phyloP scores from a whole-genome alignment of 2,329 filamentous ascomycete species.

The Venturia nashicola region DNA sequence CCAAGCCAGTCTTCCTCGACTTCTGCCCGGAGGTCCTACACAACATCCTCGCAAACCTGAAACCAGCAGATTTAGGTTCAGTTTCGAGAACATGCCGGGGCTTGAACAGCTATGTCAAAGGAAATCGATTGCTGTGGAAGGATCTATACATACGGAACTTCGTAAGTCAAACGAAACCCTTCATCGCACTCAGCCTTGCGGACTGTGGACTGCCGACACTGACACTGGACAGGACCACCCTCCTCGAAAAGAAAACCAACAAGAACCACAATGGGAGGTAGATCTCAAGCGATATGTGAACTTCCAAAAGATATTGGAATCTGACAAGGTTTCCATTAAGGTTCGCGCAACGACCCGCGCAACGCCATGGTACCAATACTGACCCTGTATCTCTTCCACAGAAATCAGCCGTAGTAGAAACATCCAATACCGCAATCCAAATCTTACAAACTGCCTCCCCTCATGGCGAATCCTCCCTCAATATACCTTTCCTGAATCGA shows the following conservation, averaged over 20 bases:
- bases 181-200: neutral
- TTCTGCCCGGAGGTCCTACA: slow-evolving; percentile 54
- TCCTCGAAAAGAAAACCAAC: slow-evolving; percentile 14
- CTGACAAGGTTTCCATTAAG: slow-evolving; percentile 10
- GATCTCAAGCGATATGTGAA: slow-evolving; percentile 13
- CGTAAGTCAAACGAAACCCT: slow-evolving; percentile 10
- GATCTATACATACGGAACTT: slow-evolving; percentile 41
- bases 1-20: slow-evolving; percentile 18
- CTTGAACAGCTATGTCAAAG: slow-evolving; percentile 42
- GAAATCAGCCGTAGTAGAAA: neutral
- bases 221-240: slow-evolving; percentile 25
- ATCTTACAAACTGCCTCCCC: slow-evolving; percentile 35
- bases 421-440: slow-evolving; percentile 14
- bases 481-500: slow-evolving; percentile 24
- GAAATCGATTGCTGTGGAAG: slow-evolving; percentile 48
- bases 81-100: slow-evolving; percentile 40
- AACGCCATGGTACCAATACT: neutral
- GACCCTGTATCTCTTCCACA: neutral
- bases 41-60: slow-evolving; percentile 44
- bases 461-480: slow-evolving; percentile 32
- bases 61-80: slow-evolving; percentile 42
- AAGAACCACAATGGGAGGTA: slow-evolving; percentile 20
- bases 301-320: slow-evolving; percentile 14
- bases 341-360: neutral
- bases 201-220: neutral